Base-by-base conservation (phyloP, 495 filamentous ascomycete genomes). In the Pyronema omphalodes region DNA sequence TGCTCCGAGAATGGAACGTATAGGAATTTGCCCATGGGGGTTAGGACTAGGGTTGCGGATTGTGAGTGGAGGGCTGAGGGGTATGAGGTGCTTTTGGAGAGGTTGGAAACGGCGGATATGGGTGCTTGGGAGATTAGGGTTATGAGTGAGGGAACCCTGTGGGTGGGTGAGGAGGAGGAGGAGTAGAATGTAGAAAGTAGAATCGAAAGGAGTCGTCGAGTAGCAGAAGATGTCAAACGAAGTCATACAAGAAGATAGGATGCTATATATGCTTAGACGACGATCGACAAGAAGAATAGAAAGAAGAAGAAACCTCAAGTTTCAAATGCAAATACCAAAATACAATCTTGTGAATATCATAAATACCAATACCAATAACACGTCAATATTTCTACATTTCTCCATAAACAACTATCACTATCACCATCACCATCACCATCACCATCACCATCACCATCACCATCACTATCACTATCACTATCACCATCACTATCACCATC, bases 1-100 rank as follows among this genome's bases (percentile, higher is more conserved):
- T 48, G 51, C 12, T 68, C 62, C 15, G 54, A 74, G 47, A 72
- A 69, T 41, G 85, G 83, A 4, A 77, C 76, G 47, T 85, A 84
- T 60, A 76, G 75, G 15, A 83, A 89, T 64, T 71, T 77, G 1
- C 71, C 74, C 3, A 74, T 74, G 23, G 86, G 83, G 0, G 69
- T 93, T 34, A 73, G 85, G 8, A 81, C 80, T 0, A 70, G 73
- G 9, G 83, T 88, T 56, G 72, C 88, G 52, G 79, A 87, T 71
- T 60, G 94, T 34, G 72, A 73, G 9, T 35, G 29, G 23, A 83
- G 83, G 0, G 67, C 67, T 17, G 71, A 71, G n/a, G 77, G 78
- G 15, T 64, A 88, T 14, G 86, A 82, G 81, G 67, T 94, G 54
- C 82, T 94, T 11, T 69, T 94, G 55, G 86, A 93, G 66, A 73